Evolutionary conservation across 2,329 filamentous ascomycete genomes (phyloP), one percentile per base, ranked within the genome.

Genomic region (Teratosphaeria pseudoeucalypti): DNA sequence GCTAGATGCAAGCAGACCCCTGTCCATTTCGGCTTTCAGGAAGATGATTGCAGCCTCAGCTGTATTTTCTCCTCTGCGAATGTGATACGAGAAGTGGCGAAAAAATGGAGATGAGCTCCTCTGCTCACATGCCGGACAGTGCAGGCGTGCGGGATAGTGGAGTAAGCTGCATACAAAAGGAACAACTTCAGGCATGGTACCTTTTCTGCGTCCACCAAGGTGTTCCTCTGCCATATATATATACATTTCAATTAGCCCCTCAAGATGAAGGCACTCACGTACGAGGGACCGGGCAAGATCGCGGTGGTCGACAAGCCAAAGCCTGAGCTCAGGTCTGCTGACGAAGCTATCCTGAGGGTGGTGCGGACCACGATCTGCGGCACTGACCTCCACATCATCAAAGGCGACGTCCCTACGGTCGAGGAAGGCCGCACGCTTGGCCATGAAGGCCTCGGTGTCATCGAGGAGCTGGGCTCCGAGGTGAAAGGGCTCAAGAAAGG

Each of bases 311-410:
- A 69, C 54, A 68, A 67, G 54, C 58, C 60, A 2, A 63, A 60
- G 2, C 67, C 67, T 3, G 62, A 61, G 7, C 55, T 69, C 16
- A 54, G 66, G 32, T 60, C 63, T 32, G 62, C 63, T 5, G 61
- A 62, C n/a, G 64, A 69, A 59, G 67, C 66, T 60, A 79, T 79
- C 16, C 73, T 83, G 9, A 67, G 66, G 49, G 58, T 69, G 52
- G 55, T 65, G 11, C 63, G 65, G 12, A 69, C 68, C 3, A 69
- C 68, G 1, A 69, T 70, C 32, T 70, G 68, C 57, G 68, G 67
- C 16, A 64, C 66, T 10, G 82, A 84, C 65, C 70, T 84, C 14
- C 82, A 85, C 65, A 83, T 84, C 61, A 69, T 76, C 59, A 78
- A 80, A 59, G 81, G 81, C 16, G 74, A 83, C 63, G 80, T 84